Base-by-base conservation (phyloP, 495 filamentous ascomycete species). In the Barbatosphaeria neglecta region DNA sequence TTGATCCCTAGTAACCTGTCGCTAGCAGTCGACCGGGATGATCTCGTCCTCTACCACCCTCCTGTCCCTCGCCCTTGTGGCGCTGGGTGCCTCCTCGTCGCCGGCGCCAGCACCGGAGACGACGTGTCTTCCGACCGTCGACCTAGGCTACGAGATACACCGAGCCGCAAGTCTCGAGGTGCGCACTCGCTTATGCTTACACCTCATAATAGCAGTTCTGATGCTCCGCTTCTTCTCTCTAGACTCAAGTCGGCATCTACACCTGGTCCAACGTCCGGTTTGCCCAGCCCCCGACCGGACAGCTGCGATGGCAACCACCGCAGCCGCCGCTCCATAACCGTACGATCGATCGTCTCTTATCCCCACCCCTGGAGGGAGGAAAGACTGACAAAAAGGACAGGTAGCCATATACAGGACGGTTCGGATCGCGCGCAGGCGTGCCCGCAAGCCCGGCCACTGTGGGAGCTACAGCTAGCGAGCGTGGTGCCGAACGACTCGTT, bases 131-230 rank as follows among this genome's bases (percentile, higher is more conserved):
- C 46, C 46, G 9, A 43, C 41, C 4, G 41, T 49, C 6, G 47
- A 49, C 13, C 41, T 49, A 16, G 47, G 47, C 4, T 49, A 49
- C 22, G 41, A 37, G 18, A 15, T 49, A 27, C 47, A 49, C 39
- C 9, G 13, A 2, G 31, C 31, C 2, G 31, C 31, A 15, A 35
- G 31, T 15, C 13, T 35, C 15, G 31, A 35, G 13, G 31, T 35
- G 13, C 6, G 11, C n/a, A n/a, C n/a, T n/a, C n/a, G n/a, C n/a
- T n/a, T n/a, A n/a, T n/a, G n/a, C n/a, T n/a, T n/a, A n/a, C n/a
- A n/a, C n/a, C n/a, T n/a, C n/a, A n/a, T n/a, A n/a, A n/a, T n/a
- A n/a, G n/a, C n/a, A n/a, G n/a, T n/a, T n/a, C n/a, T n/a, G n/a
- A n/a, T n/a, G n/a, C n/a, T n/a, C n/a, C 31, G 13, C 31, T n/a